A percentile compares a stretch with the other conserved stretches of the same genome.
phyloP scores from a whole-genome alignment of 2,329 filamentous ascomycete species.

The Sclerotiophoma versabilis region DNA sequence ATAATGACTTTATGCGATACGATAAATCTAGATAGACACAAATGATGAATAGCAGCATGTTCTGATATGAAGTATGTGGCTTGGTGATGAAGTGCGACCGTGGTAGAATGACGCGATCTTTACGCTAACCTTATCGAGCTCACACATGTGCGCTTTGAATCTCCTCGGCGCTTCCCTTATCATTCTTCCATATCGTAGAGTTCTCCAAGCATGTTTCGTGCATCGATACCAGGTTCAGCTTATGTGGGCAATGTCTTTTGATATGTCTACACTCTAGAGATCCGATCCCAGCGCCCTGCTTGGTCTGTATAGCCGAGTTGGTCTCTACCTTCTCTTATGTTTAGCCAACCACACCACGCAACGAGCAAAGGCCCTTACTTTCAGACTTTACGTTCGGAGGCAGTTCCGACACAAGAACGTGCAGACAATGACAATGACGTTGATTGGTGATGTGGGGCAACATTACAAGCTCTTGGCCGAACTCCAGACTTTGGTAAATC shows the following conservation, averaged over 20 bases:
- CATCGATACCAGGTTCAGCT: too few species aligned
- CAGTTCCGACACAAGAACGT: not conserved
- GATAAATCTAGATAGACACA: not conserved
- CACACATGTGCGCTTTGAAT: not conserved
- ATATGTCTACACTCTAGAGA: too few species aligned
- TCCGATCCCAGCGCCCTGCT: too few species aligned
- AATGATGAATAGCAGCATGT: not conserved
- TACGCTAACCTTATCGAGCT: not conserved
- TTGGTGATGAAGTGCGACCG: not conserved
- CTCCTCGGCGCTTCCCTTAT: not conserved
- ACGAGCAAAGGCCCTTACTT: too few species aligned
- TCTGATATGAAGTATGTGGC: not conserved
- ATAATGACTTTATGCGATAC: not conserved
- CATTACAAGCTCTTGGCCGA: constrained; percentile 1
- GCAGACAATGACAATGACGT: constrained; percentile 1
- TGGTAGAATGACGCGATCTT: constrained; percentile 5
- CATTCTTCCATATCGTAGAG: not conserved
- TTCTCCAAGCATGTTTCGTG: not conserved
- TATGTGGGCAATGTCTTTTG: too few species aligned
- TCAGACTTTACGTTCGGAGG: not conserved
- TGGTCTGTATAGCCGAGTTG: too few species aligned
- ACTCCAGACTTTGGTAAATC: not conserved
- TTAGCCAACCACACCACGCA: too few species aligned
- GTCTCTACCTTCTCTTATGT: too few species aligned
- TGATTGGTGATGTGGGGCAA: constrained; percentile 4